Conservation (phyloP, 1,139 yeast species). For the Suhomyces wounanorum region DNA sequence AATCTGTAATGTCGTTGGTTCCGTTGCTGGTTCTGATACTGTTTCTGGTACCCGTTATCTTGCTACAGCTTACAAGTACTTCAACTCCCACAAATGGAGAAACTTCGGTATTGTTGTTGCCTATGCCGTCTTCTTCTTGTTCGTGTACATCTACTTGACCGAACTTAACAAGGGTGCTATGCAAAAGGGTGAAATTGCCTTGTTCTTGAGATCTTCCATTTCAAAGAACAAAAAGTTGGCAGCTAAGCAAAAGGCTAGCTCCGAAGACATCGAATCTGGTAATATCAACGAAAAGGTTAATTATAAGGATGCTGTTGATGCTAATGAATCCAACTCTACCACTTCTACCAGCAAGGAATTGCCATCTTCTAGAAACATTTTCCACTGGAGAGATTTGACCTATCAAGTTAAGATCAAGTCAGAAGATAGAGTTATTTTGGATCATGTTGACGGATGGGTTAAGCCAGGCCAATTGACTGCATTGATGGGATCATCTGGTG, state of each 20-base stretch:
- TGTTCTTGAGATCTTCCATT: conserved; percentile 51
- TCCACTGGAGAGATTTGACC: conserved; percentile 63
- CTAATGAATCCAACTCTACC: conserved; percentile 13
- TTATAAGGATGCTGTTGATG: conserved; percentile 17
- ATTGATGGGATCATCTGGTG: conserved; percentile 37
- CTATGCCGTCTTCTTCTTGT: conserved; percentile 56
- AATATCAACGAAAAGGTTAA: conserved; percentile 19
- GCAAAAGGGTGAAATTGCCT: conserved; percentile 80
- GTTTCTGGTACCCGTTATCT: conserved; percentile 66
- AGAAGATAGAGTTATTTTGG: conserved; percentile 63
- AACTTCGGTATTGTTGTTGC: conserved; percentile 72
- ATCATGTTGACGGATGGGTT: conserved; percentile 42
- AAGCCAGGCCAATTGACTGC: conserved; percentile 55
- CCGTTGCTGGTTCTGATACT: conserved; percentile 53
- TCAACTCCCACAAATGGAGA: conserved; percentile 73
- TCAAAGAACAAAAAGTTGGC: conserved; percentile 29
- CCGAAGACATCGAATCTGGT: conserved; percentile 18
- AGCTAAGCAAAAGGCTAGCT: conserved; percentile 24
- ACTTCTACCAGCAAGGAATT: conserved; percentile 11
- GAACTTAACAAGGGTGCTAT: conserved; percentile 73
- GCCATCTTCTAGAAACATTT: conserved; percentile 23
- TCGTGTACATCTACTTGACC: conserved; percentile 56
- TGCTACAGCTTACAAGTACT: conserved; percentile 46
- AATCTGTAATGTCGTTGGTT: conserved; percentile 67
- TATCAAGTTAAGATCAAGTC: conserved; percentile 69